Conservation (phyloP, 2,329 filamentous ascomycete genomes). For the Magnaporthiopsis poae region DNA sequence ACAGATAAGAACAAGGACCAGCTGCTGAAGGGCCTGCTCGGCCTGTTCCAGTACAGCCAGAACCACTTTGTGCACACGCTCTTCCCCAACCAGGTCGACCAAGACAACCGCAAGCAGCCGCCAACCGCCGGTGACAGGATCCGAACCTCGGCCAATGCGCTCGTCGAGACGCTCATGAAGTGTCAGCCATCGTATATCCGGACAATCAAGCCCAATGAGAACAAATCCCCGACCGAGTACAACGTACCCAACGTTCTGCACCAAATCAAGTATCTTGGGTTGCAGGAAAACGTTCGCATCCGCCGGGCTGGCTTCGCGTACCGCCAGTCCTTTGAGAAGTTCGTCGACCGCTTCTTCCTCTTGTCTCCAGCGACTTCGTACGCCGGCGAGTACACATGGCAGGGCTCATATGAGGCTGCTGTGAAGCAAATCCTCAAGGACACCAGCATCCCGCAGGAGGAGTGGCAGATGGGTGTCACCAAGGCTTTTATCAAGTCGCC, state of each 20-base stretch:
- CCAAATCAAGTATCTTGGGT: constrained; percentile 96
- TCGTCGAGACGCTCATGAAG: constrained; percentile 94
- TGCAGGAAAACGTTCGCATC: constrained; percentile 98
- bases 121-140: constrained; percentile 96
- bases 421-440: constrained; percentile 91
- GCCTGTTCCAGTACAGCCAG: constrained; percentile 70
- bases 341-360: constrained; percentile 93
- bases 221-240: constrained; percentile 90
- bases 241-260: constrained; percentile 87
- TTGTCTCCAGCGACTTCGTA: constrained; percentile 91
- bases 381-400: constrained; percentile 94
- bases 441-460: constrained; percentile 85
- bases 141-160: constrained; percentile 82
- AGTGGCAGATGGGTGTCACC: constrained; percentile 92
- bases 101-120: constrained; percentile 87
- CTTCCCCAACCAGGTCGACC: constrained; percentile 87
- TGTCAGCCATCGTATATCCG: constrained; percentile 95
- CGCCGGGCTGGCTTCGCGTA: constrained; percentile 93
- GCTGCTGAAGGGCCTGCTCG: constrained; percentile 84
- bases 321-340: constrained; percentile 94
- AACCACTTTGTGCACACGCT: constrained; percentile 80
- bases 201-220: constrained; percentile 98
- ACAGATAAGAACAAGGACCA: constrained; percentile 99
- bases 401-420: constrained; percentile 75
- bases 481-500: constrained; percentile 98